Base-by-base conservation (phyloP, 2,329 filamentous ascomycete species). In the Colletotrichum horii region DNA sequence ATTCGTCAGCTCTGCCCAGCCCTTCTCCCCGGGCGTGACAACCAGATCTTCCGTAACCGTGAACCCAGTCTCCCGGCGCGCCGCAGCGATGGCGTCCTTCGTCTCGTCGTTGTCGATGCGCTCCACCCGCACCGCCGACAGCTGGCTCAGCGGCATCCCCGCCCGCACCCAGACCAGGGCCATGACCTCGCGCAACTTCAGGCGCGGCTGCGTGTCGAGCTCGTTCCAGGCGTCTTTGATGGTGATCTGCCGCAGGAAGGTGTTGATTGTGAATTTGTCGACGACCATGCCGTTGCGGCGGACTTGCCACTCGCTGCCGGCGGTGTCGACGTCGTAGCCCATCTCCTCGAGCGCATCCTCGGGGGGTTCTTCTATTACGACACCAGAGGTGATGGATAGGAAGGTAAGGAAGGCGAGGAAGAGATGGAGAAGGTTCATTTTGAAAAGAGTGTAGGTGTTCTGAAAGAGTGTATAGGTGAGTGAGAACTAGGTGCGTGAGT, bases 221-320 rank as follows among this genome's bases (percentile, higher is more conserved):
- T 52, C 43, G 11, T 52, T 52, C 43, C 43, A 52, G 43, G 43
- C 43, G n/a, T 52, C 43, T 1, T 52, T 52, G 43, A 52, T 52
- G n/a, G 43, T 52, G 43, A 52, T 52, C 2, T 52, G 43, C 0
- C 43, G n/a, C 0, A 22, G 0, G 1, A 52, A 52, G n/a, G 43
- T 22, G 43, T 52, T n/a, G 43, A 52, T 52, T 7, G 43, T 22
- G 43, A 52, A 52, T 14, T 52, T 52, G n/a, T 52, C 43, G 43
- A 52, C 43, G n/a, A 52, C 43, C 43, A 52, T 52, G 43, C n/a
- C 43, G 43, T 52, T 22, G 43, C 43, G 43, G 43, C 43, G 43
- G 11, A 52, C 43, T 22, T 52, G 22, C 43, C 43, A 52, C 43
- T 52, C 43, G 43, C 11, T 52, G 43, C 43, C 43, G 43, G 43